phyloP scores from a whole-genome alignment of 805 yeast genomes.

The Starmerella etchellsii region DNA sequence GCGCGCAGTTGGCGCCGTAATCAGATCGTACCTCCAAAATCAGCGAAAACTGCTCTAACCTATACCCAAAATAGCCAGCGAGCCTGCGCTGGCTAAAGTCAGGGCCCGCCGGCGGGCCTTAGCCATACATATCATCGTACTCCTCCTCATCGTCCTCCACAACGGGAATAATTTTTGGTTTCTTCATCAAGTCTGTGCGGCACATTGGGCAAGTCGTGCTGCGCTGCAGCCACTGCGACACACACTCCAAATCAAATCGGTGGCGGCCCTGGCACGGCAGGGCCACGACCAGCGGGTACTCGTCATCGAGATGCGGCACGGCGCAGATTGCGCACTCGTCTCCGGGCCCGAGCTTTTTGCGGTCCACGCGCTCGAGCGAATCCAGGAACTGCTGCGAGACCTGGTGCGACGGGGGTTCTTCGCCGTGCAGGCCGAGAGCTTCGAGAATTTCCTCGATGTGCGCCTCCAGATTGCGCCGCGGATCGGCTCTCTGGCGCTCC shows the following conservation, averaged over 20 bases:
- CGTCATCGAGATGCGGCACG: constrained; percentile 52
- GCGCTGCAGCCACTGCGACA: constrained; percentile 73
- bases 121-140: constrained; percentile 67
- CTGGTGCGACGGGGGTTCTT: not conserved
- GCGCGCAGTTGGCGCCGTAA: constrained; percentile 7
- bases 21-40: constrained; percentile 7
- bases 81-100: too few relatives aligned
- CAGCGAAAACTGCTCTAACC: not conserved
- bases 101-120: too few relatives aligned
- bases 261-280: constrained; percentile 60
- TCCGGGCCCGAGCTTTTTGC: constrained; percentile 28
- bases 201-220: constrained; percentile 65
- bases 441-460: not conserved
- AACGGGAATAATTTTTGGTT: constrained; percentile 26
- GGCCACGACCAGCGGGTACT: constrained; percentile 65
- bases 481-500: constrained; percentile 1
- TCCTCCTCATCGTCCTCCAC: constrained; percentile 49
- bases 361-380: constrained; percentile 56
- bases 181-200: constrained; percentile 51
- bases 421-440: not conserved
- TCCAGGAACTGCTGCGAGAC: constrained; percentile 54
- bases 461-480: constrained; percentile 1
- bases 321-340: constrained; percentile 83
- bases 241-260: constrained; percentile 76
- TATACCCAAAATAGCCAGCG: too few relatives aligned